Evolutionary conservation across 139 green algal species (phyloP), one percentile per base, ranked within the genome.

Genomic region (Volvox africanus): DNA sequence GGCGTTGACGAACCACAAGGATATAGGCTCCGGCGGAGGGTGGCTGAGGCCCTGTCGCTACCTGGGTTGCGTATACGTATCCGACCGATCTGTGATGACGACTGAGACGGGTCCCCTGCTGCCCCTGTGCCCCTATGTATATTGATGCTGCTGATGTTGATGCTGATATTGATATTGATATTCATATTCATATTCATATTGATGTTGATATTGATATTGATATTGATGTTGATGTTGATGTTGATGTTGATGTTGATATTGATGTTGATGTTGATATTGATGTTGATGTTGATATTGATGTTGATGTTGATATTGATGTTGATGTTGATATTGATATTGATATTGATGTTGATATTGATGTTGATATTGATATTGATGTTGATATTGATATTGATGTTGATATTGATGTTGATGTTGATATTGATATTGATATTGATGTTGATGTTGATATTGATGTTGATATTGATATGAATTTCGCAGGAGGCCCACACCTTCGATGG

Each of bases 401-500:
- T n/a, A n/a, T 9, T 24, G 14, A 26, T 30, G 77, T 3, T 17
- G 33, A 18, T 24, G 77, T 13, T 16, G 35, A 32, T n/a, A 22
- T 36, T 71, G 37, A 55, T 55, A 9, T 14, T 55, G 44, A 55
- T 55, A 55, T 14, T 55, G 44, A 14, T 55, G 44, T 9, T 55
- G 44, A n/a, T n/a, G n/a, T 9, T 24, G 14, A 26, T 30, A 33
- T 3, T 17, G 33, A 18, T 24, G 77, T 13, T 16, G 35, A 32
- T n/a, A 22, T 36, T 71, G 37, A 55, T 55, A 9, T 14, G 5
- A 9, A 55, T 21, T 12, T 19, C 44, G n/a, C n/a, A 86, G n/a
- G 82, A 88, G 33, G 82, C 44, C 14, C 20, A 33, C 32, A 88
- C 82, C 12, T 20, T 88, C 6, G 82, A 88, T 30, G 32, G 21